These are phyloP conservation scores for Plantago ovata DNA, from an alignment of 257 asterid genomes.

Conservation along the genomic window DNA sequence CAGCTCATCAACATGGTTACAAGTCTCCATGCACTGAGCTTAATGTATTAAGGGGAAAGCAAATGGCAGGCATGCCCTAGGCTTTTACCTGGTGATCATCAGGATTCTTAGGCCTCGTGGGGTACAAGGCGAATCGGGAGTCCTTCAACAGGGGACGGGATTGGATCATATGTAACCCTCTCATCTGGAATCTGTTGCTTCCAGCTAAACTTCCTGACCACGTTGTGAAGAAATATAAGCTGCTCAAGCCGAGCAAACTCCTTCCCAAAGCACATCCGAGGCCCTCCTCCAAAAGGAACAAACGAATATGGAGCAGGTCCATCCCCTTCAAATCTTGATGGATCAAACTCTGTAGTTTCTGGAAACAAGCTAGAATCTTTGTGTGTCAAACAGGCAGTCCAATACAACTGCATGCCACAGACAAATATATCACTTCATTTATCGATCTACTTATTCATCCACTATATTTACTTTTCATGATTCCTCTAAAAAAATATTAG, in stretches of 20 bases:
- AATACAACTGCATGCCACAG: conserved; percentile 43
- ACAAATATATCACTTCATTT: too few species aligned
- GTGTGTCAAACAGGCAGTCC: conserved; percentile 38
- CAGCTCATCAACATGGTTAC: too few species aligned
- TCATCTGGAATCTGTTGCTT: conserved; percentile 31
- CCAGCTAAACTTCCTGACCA: conserved; percentile 32
- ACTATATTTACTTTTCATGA: neutral
- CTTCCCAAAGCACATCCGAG: conserved; percentile 48
- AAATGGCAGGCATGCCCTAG: too few species aligned
- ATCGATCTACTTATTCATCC: too few species aligned
- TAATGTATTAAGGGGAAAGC: too few species aligned
- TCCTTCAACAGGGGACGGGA: conserved; percentile 33
- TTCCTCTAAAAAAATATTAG: neutral
- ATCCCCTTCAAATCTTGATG: conserved; percentile 39
- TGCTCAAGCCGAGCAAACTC: conserved; percentile 45
- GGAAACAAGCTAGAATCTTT: conserved; percentile 30
- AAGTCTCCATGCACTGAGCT: too few species aligned
- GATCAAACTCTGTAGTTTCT: conserved; percentile 29
- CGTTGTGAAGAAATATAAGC: conserved; percentile 36
- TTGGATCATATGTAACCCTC: conserved; percentile 31
- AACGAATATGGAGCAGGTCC: conserved; percentile 33
- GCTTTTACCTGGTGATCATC: too few species aligned
- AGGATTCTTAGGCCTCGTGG: neutral
- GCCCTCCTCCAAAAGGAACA: conserved; percentile 60
- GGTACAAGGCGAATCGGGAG: conserved; percentile 33